Conservation (phyloP, 2,329 filamentous ascomycete genomes). For the Huntiella decipiens region DNA sequence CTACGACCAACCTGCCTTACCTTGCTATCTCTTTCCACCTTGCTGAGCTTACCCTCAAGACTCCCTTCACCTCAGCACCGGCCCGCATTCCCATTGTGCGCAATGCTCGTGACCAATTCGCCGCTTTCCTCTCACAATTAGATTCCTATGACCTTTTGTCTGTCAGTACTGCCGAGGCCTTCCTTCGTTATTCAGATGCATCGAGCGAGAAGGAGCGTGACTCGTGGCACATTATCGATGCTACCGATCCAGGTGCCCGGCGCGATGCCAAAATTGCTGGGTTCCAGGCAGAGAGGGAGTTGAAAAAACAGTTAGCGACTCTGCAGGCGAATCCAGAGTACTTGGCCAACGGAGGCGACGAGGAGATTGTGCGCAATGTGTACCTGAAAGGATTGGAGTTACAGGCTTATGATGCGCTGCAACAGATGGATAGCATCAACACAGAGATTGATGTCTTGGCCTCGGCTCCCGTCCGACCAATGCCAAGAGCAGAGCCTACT, state of each 20-base stretch:
- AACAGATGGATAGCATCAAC: conserved; percentile 68
- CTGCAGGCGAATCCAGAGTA: conserved; percentile 28
- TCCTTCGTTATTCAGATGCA: conserved; percentile 54
- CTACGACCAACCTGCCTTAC: conserved; percentile 72
- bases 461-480: conserved; percentile 39
- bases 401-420: conserved; percentile 61
- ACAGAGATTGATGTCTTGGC: conserved; percentile 71
- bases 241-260: conserved; percentile 41
- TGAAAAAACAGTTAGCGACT: conserved; percentile 62
- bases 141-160: conserved; percentile 63
- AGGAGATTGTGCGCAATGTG: conserved; percentile 62
- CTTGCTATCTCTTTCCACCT: conserved; percentile 60
- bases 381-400: conserved; percentile 59
- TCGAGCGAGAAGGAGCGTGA: conserved; percentile 22
- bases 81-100: conserved; percentile 46
- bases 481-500: conserved; percentile 24
- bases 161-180: conserved; percentile 44
- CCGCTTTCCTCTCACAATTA: conserved; percentile 55
- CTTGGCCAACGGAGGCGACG: conserved; percentile 45
- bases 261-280: conserved; percentile 72
- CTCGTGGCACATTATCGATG: conserved; percentile 54
- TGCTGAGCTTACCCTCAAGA: conserved; percentile 58
- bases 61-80: conserved; percentile 30
- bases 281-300: conserved; percentile 67
- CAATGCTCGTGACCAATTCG: conserved; percentile 50